Base-by-base conservation (phyloP, 148 eudicot genomes). In the Rhododendron ferrugineum region DNA sequence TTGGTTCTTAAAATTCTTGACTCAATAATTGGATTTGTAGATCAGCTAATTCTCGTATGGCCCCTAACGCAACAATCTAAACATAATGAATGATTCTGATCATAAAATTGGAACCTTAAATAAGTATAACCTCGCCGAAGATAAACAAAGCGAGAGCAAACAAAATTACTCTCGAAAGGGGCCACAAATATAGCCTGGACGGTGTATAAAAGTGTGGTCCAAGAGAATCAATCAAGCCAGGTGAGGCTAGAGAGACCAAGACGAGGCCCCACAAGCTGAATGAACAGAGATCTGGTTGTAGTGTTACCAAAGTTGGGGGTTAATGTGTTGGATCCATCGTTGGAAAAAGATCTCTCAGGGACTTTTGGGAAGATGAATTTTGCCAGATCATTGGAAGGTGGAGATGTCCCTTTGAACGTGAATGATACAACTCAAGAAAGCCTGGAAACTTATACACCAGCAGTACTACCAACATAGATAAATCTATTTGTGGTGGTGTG, bases 301-400 rank as follows among this genome's bases (percentile, higher is more conserved):
- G 15, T 2, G n/a, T n/a, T 64, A 64, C 13, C 4, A 64, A 2
- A n/a, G 30, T 3, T 26, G 32, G 73, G 28, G 30, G 28, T 28
- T 28, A 13, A 30, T 70, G 75, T 26, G 75, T 30, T 70, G 75
- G 40, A 37, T 70, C 40, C 75, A 70, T 30, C 7, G 5, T 30
- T 70, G 75, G 75, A 14, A 70, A 70, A 70, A 70, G 32, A 32
- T n/a, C n/a, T n/a, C n/a, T n/a, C 10, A 70, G 75, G 37, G 75
- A 70, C 37, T 70, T 30, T 30, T 28, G 70, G 73, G 73, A 9
- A 26, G 73, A 26, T 66, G 32, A 66, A 66, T 70, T 40, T 30
- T 32, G 75, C 75, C 75, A 30, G 75, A 30, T 70, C 75, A 70
- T 70, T 32, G 75, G 37, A 70, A 70, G 75, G 75, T 70, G 75